Base-by-base conservation (phyloP, 805 yeast species). In the Clavispora asparagi region DNA sequence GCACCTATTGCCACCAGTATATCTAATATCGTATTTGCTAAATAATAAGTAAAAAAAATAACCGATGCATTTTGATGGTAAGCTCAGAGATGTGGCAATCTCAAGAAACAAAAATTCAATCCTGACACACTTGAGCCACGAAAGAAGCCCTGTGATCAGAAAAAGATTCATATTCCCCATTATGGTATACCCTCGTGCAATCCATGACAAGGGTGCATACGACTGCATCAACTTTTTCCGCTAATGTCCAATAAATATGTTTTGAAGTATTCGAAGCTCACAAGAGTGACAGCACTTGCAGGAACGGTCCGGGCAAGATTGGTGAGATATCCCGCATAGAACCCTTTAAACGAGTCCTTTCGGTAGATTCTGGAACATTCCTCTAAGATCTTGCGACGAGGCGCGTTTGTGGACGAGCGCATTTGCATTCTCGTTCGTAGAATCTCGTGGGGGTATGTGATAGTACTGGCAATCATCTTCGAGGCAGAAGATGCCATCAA, bases 361-460 rank as follows among this genome's bases (percentile, higher is more conserved):
- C 59, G 53, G 59, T 74, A 78, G 40, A 85, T 75, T 12, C 67
- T 60, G 33, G 54, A 50, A 16, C 77, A 60, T 13, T 73, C 67
- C 25, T 61, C 48, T 48, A 67, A 39, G 52, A 71, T 50, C 37
- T 50, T 54, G 39, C 50, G 49, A 32, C 52, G 41, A 14, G 52
- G 48, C 11, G 13, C 9, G n/a, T 25, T 56, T 28, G 40, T 62
- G 55, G 50, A 55, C 41, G 70, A 62, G 43, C 76, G 75, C 61
- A 87, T 78, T 67, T 92, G 99, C 79, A 90, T 78, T 57, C 98
- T 76, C 11, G 98, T 91, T 56, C 99, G 77, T 41, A 94, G 72
- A 29, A 92, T 91, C 64, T 92, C 99, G 67, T 92, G 99, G 2
- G 99, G 98, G 61, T 92, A 92, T 0, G 98, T 92, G 44, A 88